A percentile compares a stretch with the other conserved stretches of the same genome.
Conservation (phyloP, 805 yeast genomes). For the Debaryomyces hansenii region DNA sequence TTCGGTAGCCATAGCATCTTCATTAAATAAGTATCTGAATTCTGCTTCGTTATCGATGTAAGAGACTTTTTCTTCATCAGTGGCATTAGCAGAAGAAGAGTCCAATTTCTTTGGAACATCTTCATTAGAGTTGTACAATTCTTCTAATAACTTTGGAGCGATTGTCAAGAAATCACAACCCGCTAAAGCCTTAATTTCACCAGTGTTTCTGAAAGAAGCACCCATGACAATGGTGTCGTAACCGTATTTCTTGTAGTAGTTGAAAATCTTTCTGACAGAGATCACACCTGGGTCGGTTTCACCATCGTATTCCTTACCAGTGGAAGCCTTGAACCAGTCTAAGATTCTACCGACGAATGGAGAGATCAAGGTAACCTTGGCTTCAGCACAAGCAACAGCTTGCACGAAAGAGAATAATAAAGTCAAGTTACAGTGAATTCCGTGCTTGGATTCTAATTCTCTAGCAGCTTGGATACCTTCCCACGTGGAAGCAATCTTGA, state of each 20-base stretch:
- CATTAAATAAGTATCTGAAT: constrained; percentile 89
- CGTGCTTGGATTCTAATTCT: constrained; percentile 88
- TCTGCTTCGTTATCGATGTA: constrained; percentile 82
- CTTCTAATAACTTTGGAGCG: constrained; percentile 88
- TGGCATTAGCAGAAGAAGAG: constrained; percentile 55
- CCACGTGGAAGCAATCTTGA: constrained; percentile 97
- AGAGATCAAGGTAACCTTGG: constrained; percentile 90
- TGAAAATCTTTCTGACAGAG: constrained; percentile 85
- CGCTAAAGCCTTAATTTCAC: constrained; percentile 94
- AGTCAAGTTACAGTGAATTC: constrained; percentile 93
- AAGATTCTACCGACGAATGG: constrained; percentile 99
- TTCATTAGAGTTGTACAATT: constrained; percentile 74
- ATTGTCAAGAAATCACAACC: constrained; percentile 97
- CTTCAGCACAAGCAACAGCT: constrained; percentile 99
- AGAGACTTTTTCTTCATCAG: constrained; percentile 66
- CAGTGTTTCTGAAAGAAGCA: constrained; percentile 97
- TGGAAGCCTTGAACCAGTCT: constrained; percentile 95
- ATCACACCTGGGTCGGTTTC: constrained; percentile 94
- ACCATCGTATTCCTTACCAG: constrained; percentile 82
- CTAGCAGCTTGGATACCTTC: constrained; percentile 99
- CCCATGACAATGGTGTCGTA: constrained; percentile 99
- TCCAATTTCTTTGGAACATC: constrained; percentile 81
- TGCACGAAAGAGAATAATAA: constrained; percentile 91
- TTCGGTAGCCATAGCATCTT: constrained; percentile 98
- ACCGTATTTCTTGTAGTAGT: constrained; percentile 96